Evolutionary conservation across 2,329 filamentous ascomycete species (phyloP).

Genomic region (Penicillium sp.): DNA sequence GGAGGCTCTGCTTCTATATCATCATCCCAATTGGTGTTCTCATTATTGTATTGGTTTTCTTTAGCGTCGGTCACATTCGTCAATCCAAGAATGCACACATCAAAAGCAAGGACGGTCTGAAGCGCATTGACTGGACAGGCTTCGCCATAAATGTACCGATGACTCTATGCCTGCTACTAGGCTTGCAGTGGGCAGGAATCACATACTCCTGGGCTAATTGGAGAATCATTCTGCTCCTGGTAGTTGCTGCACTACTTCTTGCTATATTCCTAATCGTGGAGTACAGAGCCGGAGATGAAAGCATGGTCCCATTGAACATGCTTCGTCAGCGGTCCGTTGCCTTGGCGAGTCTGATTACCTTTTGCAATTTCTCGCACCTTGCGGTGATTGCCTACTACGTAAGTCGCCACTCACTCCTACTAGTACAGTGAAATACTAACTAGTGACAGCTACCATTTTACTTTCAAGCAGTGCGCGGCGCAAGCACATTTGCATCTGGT

Average conservation of each 20-base stretch:
- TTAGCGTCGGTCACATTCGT: neutral
- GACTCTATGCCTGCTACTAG: slow-evolving; percentile 40
- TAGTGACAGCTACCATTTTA: slow-evolving; percentile 4
- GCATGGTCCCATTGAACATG: slow-evolving; percentile 50
- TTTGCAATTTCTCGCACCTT: slow-evolving; percentile 6
- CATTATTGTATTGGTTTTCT: neutral
- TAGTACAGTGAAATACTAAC: neutral
- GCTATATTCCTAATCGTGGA: slow-evolving; percentile 38
- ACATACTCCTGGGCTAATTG: slow-evolving; percentile 33
- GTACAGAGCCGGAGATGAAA: slow-evolving; percentile 39
- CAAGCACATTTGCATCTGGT: slow-evolving; percentile 3
- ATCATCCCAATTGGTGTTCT: slow-evolving; percentile 3
- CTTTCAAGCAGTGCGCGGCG: slow-evolving; percentile 9
- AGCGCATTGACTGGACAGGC: slow-evolving; percentile 4
- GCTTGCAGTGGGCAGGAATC: slow-evolving; percentile 45
- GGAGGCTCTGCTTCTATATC: slow-evolving; percentile 8
- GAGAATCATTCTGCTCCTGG: slow-evolving; percentile 44
- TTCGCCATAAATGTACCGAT: neutral
- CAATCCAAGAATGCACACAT: neutral
- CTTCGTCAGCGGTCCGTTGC: slow-evolving; percentile 46
- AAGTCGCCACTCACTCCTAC: neutral
- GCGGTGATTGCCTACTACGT: slow-evolving; percentile 4
- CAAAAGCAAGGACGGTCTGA: neutral
- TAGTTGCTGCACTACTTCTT: slow-evolving; percentile 40
- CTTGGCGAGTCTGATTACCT: slow-evolving; percentile 1